Evolutionary conservation across 805 yeast species (phyloP).

Genomic region (Candida sakaeoensis): DNA sequence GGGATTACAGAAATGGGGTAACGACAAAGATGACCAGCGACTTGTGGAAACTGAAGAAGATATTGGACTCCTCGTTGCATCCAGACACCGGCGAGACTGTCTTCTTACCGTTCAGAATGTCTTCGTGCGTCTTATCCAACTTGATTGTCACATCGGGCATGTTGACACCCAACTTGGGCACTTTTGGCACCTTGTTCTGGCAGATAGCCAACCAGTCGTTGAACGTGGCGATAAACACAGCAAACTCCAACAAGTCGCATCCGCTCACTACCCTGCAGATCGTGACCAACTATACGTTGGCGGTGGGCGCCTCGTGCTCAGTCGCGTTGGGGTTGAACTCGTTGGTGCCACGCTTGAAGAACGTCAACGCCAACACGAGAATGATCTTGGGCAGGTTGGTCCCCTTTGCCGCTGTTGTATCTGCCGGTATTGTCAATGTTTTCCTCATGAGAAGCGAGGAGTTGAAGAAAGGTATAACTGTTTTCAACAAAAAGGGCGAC

Average conservation of each 20-base stretch:
- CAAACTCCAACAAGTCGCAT: slow-evolving; percentile 93
- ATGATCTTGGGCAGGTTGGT: slow-evolving; percentile 79
- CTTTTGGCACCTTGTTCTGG: slow-evolving; percentile 93
- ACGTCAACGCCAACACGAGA: slow-evolving; percentile 65
- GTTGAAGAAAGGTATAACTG: slow-evolving; percentile 77
- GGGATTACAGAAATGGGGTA: slow-evolving; percentile 71
- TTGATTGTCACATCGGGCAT: slow-evolving; percentile 95
- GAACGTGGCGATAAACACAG: slow-evolving; percentile 94
- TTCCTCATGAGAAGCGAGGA: slow-evolving; percentile 96
- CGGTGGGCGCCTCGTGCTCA: slow-evolving; percentile 91
- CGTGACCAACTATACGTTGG: slow-evolving; percentile 73
- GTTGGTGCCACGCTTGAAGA: slow-evolving; percentile 78
- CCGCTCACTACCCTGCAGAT: slow-evolving; percentile 80
- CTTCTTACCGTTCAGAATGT: slow-evolving; percentile 92
- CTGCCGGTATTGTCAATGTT: slow-evolving; percentile 96
- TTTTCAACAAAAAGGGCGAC: slow-evolving; percentile 59
- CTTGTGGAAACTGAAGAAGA: slow-evolving; percentile 83
- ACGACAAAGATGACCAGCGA: slow-evolving; percentile 65
- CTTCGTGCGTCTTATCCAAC: slow-evolving; percentile 89
- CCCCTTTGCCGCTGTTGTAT: slow-evolving; percentile 97
- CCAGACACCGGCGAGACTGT: slow-evolving; percentile 97
- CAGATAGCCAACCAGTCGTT: slow-evolving; percentile 96
- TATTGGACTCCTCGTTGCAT: slow-evolving; percentile 88
- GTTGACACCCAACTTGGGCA: slow-evolving; percentile 91
- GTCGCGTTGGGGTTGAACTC: slow-evolving; percentile 93